Evolutionary conservation across 768 basidiomycete genomes (phyloP), one percentile per base, ranked within the genome.

Genomic region (Phaeotremella skinneri): DNA sequence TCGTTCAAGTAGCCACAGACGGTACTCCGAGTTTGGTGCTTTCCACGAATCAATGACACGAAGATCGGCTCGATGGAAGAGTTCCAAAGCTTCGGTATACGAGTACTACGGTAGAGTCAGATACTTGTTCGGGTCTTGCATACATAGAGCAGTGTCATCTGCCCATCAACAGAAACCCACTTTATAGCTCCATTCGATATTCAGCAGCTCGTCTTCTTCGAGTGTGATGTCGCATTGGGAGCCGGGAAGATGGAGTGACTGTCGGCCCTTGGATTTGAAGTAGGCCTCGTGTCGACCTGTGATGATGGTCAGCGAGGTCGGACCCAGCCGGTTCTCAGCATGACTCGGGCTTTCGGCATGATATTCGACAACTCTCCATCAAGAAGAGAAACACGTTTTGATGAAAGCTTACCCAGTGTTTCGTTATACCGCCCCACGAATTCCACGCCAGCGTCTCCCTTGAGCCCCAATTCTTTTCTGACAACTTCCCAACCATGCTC

Each of bases 1-100:
- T 14, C 91, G 85, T 76, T 97, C 91, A 42, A 98, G 82, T 7
- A 98, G 82, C 89, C 90, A 97, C 27, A 98, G 79, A 1, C 89
- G 88, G 75, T 92, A 94, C 48, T 23, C 82, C 79, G 67, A 70
- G 27, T 82, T 79, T 50, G 81, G 81, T 68, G 94, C 91, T 37
- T 80, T 84, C 94, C 92, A 99, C 29, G 87, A 83, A 65, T 90
- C 85, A 47, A 98, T 81, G 4, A 90, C 85, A 3, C 93, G 84
- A n/a, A 99, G 80, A 55, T 89, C 84, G 4, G 87, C 83, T 25
- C 84, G 80, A 0, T 83, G 75, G 73, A 98, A 96, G 29, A 98
- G 80, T 0, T 79, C 73, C 56, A 83, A 82, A 0, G 84, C 84
- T 64, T 93, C 91, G 3, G 64, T 70, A 27, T 86, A 85, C 0